Percentiles rank a stretch among this genome's conserved stretches.
These are phyloP conservation scores for Sutorius australiensis DNA, from an alignment of 768 basidiomycete genomes.

Conservation along the genomic window DNA sequence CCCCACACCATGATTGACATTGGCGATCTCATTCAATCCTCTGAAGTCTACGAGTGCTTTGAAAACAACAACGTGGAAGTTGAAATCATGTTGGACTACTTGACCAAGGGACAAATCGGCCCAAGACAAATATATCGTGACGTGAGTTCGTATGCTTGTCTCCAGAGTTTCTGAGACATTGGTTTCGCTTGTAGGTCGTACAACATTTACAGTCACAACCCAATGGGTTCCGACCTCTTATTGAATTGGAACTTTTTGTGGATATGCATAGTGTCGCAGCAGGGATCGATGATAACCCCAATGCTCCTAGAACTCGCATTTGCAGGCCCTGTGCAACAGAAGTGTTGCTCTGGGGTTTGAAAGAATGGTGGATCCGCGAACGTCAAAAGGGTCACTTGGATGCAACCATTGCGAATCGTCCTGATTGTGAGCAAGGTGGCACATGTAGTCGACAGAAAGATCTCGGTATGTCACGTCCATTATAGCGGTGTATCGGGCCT, in stretches of 20 bases:
- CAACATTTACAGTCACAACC: slow-evolving; percentile 57
- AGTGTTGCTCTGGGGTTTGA: slow-evolving; percentile 69
- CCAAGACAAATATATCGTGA: slow-evolving; percentile 77
- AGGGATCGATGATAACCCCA: slow-evolving; percentile 53
- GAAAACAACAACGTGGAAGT: slow-evolving; percentile 75
- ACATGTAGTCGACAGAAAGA: slow-evolving; percentile 62
- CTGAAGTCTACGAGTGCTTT: slow-evolving; percentile 78
- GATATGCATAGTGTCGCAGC: slow-evolving; percentile 61
- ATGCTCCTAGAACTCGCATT: slow-evolving; percentile 55
- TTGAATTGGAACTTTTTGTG: slow-evolving; percentile 67
- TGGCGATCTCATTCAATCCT: slow-evolving; percentile 72
- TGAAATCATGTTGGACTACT: slow-evolving; percentile 80
- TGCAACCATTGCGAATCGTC: slow-evolving; percentile 49
- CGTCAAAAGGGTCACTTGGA: slow-evolving; percentile 66
- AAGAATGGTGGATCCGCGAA: slow-evolving; percentile 82
- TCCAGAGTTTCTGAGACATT: neutral
- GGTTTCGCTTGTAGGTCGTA: slow-evolving; percentile 48
- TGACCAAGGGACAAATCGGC: slow-evolving; percentile 55
- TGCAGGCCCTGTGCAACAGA: slow-evolving; percentile 75
- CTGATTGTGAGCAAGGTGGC: slow-evolving; percentile 65
- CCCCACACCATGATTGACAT: slow-evolving; percentile 67
- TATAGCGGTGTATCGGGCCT: neutral
- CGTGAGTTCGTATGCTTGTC: slow-evolving; percentile 35
- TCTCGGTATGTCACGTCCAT: slow-evolving; percentile 44
- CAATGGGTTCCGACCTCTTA: slow-evolving; percentile 57